These are phyloP conservation scores for Leccinum subtestaceum DNA, from an alignment of 768 basidiomycete genomes.

Conservation along the genomic window DNA sequence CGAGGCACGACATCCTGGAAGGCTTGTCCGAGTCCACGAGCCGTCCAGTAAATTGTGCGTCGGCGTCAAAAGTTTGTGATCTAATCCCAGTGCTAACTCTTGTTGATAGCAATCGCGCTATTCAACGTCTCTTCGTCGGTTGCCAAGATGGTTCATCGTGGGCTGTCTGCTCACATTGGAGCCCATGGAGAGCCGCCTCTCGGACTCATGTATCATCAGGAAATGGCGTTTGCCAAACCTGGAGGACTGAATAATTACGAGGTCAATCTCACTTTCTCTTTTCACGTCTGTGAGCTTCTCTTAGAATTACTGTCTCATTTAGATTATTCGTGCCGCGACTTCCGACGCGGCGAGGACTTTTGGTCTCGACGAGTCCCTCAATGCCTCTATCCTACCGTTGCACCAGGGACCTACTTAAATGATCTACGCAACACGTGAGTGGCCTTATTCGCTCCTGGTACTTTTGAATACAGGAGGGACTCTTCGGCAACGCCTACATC, in stretches of 20 bases:
- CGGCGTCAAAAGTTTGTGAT: neutral
- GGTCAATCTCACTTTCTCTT: slow-evolving; percentile 33
- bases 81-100: neutral
- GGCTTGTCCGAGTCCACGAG: slow-evolving; percentile 56
- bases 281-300: neutral
- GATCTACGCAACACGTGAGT: slow-evolving; percentile 58
- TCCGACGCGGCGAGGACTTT: slow-evolving; percentile 62
- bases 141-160: slow-evolving; percentile 65
- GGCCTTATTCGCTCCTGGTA: slow-evolving; percentile 62
- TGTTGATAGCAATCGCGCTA: slow-evolving; percentile 50
- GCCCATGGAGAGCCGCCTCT: slow-evolving; percentile 74
- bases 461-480: slow-evolving; percentile 45
- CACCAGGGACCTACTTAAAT: slow-evolving; percentile 66
- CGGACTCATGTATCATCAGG: slow-evolving; percentile 74
- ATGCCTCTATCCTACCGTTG: slow-evolving; percentile 52
- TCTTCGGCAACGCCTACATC: slow-evolving; percentile 61
- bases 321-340: slow-evolving; percentile 71
- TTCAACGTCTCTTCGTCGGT: slow-evolving; percentile 70
- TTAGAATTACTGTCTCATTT: neutral
- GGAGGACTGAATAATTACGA: slow-evolving; percentile 73
- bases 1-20: slow-evolving; percentile 63
- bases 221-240: slow-evolving; percentile 60
- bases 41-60: slow-evolving; percentile 57
- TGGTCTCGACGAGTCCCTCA: slow-evolving; percentile 56
- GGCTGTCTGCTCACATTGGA: slow-evolving; percentile 62